These are phyloP conservation scores for Ascochyta koolunga DNA, from an alignment of 2,329 filamentous ascomycete genomes.

Conservation along the genomic window DNA sequence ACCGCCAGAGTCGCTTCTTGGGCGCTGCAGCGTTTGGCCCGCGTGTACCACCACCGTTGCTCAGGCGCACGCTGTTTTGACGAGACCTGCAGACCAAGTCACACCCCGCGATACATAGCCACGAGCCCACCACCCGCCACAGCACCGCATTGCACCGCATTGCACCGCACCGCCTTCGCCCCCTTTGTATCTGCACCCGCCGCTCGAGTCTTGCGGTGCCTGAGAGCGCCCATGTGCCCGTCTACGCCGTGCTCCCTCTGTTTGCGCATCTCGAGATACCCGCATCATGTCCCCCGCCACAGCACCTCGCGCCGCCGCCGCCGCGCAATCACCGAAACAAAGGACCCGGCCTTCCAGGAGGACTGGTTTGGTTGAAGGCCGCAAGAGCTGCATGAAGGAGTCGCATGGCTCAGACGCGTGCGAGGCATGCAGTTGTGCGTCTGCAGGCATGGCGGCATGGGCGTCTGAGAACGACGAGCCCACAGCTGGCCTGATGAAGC, in stretches of 20 bases:
- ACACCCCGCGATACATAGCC: slow-evolving; percentile 16
- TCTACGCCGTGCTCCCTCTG: slow-evolving; percentile 42
- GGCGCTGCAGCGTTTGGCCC: slow-evolving; percentile 15
- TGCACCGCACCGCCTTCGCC: neutral
- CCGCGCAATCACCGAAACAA: slow-evolving; percentile 38
- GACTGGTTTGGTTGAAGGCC: slow-evolving; percentile 42
- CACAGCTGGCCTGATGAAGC: slow-evolving; percentile 30
- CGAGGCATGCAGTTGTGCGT: slow-evolving; percentile 21
- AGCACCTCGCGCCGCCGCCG: slow-evolving; percentile 41
- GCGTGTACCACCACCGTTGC: slow-evolving; percentile 24
- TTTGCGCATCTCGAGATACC: slow-evolving; percentile 44
- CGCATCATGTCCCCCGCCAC: slow-evolving; percentile 44
- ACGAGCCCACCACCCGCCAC: slow-evolving; percentile 3
- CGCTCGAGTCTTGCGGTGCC: slow-evolving; percentile 34
- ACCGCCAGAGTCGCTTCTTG: slow-evolving; percentile 22
- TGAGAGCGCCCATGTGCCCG: slow-evolving; percentile 46
- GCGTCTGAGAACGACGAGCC: slow-evolving; percentile 34
- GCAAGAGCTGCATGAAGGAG: slow-evolving; percentile 23
- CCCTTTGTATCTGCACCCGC: slow-evolving; percentile 3
- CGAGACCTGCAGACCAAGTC: slow-evolving; percentile 29
- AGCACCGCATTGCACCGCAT: neutral
- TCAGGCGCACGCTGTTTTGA: slow-evolving; percentile 17
- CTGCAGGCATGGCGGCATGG: slow-evolving; percentile 26
- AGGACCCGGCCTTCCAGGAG: slow-evolving; percentile 42
- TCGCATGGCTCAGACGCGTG: slow-evolving; percentile 11